Evolutionary conservation across 2,329 filamentous ascomycete genomes (phyloP).

Genomic region (Thermothelomyces thermophilus): DNA sequence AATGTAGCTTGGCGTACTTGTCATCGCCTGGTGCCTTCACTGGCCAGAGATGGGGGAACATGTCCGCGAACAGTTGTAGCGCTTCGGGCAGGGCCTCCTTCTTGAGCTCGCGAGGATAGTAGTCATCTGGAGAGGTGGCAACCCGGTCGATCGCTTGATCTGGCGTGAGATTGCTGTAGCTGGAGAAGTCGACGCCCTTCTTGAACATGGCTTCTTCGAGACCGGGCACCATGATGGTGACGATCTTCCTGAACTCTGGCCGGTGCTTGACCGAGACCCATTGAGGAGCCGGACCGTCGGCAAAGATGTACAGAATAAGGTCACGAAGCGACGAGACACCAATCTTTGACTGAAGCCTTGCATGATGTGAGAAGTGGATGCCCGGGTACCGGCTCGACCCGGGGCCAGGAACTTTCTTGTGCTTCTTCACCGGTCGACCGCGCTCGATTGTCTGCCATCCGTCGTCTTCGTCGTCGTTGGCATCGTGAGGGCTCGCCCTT

Average conservation of each 20-base stretch:
- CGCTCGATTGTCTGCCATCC: conserved; percentile 49
- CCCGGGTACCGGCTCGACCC: conserved; percentile 52
- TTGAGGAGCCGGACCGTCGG: conserved; percentile 57
- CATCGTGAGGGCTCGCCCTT: conserved; percentile 43
- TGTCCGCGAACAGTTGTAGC: conserved; percentile 63
- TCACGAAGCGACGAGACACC: conserved; percentile 57
- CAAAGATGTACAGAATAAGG: conserved; percentile 59
- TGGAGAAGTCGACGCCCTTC: conserved; percentile 44
- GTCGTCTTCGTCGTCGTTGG: conserved; percentile 26
- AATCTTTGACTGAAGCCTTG: conserved; percentile 55
- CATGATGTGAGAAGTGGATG: conserved; percentile 51
- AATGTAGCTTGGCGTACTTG: conserved; percentile 72
- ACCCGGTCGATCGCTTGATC: conserved; percentile 31
- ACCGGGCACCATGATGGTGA: conserved; percentile 86
- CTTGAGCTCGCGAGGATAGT: conserved; percentile 49
- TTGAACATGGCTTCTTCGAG: conserved; percentile 88
- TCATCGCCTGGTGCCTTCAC: conserved; percentile 82
- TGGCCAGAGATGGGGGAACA: conserved; percentile 87
- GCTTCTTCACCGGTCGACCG: conserved; percentile 48
- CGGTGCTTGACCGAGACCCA: conserved; percentile 60
- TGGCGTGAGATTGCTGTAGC: conserved; percentile 35
- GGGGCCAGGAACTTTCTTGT: conserved; percentile 54
- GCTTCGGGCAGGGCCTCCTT: conserved; percentile 45
- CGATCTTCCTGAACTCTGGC: conserved; percentile 66
- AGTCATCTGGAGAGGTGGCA: conserved; percentile 50